Evolutionary conservation across 441 rosid species (phyloP).

Genomic region (Jatropha podagrica): DNA sequence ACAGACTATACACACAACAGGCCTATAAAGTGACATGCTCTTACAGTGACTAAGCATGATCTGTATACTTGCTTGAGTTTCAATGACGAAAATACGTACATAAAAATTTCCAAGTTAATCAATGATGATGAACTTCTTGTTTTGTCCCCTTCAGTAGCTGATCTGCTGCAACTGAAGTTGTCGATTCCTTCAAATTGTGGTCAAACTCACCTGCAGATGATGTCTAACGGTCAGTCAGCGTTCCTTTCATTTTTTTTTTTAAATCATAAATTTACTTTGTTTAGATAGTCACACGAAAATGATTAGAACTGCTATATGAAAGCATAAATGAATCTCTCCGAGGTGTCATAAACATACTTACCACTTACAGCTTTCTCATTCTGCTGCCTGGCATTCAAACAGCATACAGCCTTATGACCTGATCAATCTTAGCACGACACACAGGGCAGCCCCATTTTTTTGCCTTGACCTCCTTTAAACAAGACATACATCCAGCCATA

Average conservation of each 20-base stretch:
- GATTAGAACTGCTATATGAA: neutral
- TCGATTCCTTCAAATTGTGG: neutral
- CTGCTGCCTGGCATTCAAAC: conserved; percentile 45
- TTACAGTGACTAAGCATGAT: neutral
- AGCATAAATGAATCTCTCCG: neutral
- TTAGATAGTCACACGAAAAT: neutral
- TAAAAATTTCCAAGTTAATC: neutral
- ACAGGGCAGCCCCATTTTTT: conserved; percentile 97
- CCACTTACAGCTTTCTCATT: conserved; percentile 8
- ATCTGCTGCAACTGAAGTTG: neutral
- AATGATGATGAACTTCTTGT: neutral
- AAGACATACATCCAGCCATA: conserved; percentile 92
- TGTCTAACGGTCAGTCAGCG: neutral
- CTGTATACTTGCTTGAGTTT: neutral
- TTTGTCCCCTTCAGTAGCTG: neutral
- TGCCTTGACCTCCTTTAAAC: conserved; percentile 75
- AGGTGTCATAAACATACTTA: conserved; percentile 11
- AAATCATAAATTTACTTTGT: neutral
- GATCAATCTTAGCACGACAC: conserved; percentile 79
- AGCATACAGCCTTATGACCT: conserved; percentile 67
- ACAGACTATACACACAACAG: neutral
- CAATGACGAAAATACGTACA: neutral
- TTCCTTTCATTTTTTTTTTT: neutral
- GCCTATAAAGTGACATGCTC: neutral
- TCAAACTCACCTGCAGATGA: conserved; percentile 17